phyloP scores from a whole-genome alignment of 257 asterid species.

The Rubia yunnanensis region DNA sequence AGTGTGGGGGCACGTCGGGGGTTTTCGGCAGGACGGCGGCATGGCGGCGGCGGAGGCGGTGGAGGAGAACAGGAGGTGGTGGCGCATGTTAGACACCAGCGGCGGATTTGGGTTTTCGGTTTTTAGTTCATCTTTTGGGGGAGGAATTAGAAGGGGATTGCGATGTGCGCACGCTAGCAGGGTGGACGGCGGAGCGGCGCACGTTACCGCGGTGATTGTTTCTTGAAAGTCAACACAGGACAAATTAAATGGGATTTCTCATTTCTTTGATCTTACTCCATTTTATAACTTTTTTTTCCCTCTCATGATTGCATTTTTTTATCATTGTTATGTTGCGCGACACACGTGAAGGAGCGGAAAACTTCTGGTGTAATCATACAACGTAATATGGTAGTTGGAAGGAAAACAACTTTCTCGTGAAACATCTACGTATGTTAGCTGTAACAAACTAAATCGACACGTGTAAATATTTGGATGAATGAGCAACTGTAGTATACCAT shows the following conservation, averaged over 20 bases:
- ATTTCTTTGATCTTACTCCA: not conserved
- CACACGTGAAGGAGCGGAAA: not conserved
- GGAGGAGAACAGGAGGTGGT: slow-evolving; percentile 35
- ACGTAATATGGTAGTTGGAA: not conserved
- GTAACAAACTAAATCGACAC: not conserved
- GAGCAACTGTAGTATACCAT: too few species aligned
- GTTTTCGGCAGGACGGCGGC: slow-evolving; percentile 23
- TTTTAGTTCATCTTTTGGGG: slow-evolving; percentile 8
- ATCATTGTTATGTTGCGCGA: not conserved
- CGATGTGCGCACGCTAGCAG: slow-evolving; percentile 20
- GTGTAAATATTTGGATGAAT: not conserved
- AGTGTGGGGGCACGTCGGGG: slow-evolving; percentile 16
- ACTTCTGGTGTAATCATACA: too few species aligned
- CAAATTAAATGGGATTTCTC: not conserved
- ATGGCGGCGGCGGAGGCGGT: slow-evolving; percentile 9
- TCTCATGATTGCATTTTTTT: too few species aligned
- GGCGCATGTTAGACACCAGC: slow-evolving; percentile 39
- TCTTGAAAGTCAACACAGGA: not conserved
- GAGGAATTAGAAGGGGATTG: slow-evolving; percentile 3
- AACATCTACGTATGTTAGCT: not conserved
- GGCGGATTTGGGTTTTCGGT: not conserved
- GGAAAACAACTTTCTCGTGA: not conserved
- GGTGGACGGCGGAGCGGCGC: not conserved
- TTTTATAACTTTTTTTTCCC: not conserved
- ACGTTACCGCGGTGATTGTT: not conserved